Percentiles rank a stretch among this genome's conserved stretches.
phyloP scores from a whole-genome alignment of 2,329 filamentous ascomycete species.

The Microcera coccophila region DNA sequence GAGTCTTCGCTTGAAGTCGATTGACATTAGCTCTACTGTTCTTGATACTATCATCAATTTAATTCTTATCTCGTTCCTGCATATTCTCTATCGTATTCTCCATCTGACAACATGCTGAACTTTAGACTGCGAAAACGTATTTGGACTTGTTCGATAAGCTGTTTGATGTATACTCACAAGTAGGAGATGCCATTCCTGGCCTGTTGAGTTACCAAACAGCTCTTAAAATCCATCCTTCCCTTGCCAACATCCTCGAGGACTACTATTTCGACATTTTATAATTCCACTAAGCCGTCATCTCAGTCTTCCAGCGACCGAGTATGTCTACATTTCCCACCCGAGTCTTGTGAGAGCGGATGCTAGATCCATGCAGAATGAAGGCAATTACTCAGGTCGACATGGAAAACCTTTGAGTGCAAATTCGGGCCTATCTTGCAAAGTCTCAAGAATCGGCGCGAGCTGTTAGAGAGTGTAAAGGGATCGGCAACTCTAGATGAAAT shows the following conservation, averaged over 20 bases:
- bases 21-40: too few relatives aligned
- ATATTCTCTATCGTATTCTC: too few relatives aligned
- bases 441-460: background rate
- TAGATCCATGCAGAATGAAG: constrained; percentile 5
- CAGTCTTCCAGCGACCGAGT: constrained; percentile 5
- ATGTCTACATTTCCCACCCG: background rate
- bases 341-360: too few relatives aligned
- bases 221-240: background rate
- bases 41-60: too few relatives aligned
- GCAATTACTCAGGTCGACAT: constrained; percentile 3
- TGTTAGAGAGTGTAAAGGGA: constrained; percentile 3
- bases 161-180: constrained; percentile 6
- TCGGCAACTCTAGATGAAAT: constrained; percentile 1
- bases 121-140: constrained; percentile 4
- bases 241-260: constrained; percentile 6
- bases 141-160: constrained; percentile 2
- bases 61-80: constrained; percentile 5
- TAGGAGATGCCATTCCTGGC: constrained; percentile 4
- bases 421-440: constrained; percentile 5
- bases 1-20: too few relatives aligned
- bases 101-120: background rate
- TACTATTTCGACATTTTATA: constrained; percentile 10
- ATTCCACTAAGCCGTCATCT: constrained; percentile 6
- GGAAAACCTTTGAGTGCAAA: constrained; percentile 9
- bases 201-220: constrained; percentile 1